Conservation (phyloP, 129 eudicot genomes). For the sunflower (Helianthus annuus) region HanXRQr2.0-SUNRISE NC_035441.2:186697107-186697606, state of each 20-base stretch:
- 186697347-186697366: constrained; percentile 36
- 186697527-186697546: too few species aligned
- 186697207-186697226: neutral
- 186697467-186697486: too few species aligned
- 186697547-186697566: too few species aligned
- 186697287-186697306: constrained; percentile 26
- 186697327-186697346: constrained; percentile 20
- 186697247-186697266: neutral
- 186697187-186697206: neutral
- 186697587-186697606: too few species aligned
- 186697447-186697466: too few species aligned
- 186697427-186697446: too few species aligned
- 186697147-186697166: neutral
- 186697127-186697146: neutral
- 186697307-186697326: constrained; percentile 6
- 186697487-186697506: too few species aligned
- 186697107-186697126: neutral
- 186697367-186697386: constrained; percentile 16
- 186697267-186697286: neutral
- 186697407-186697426: too few species aligned
- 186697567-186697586: too few species aligned
- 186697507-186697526: too few species aligned
- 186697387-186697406: too few species aligned
- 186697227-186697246: constrained; percentile 23
- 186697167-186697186: neutral